These are phyloP conservation scores for Ceratocystis lukuohia DNA, from an alignment of 2,329 filamentous ascomycete species.

Conservation along the genomic window DNA sequence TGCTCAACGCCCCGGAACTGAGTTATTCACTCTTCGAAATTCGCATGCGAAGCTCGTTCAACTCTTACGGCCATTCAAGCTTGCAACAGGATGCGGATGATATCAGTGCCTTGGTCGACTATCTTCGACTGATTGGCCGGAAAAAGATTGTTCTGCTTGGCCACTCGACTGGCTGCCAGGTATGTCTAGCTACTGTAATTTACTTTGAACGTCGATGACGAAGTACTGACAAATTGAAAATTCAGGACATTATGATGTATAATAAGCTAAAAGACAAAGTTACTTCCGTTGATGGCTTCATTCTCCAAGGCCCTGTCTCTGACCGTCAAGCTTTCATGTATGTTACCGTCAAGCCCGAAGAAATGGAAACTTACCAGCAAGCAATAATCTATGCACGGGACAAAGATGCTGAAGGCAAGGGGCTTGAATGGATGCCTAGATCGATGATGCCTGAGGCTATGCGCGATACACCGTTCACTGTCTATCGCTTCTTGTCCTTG, in stretches of 20 bases:
- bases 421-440: slow-evolving; percentile 41
- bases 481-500: slow-evolving; percentile 40
- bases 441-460: slow-evolving; percentile 31
- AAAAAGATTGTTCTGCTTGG: slow-evolving; percentile 43
- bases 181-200: slow-evolving; percentile 22
- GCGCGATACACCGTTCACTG: slow-evolving; percentile 34
- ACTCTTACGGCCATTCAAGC: slow-evolving; percentile 37
- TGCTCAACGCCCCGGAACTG: slow-evolving; percentile 29
- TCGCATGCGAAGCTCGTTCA: slow-evolving; percentile 41
- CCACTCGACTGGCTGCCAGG: slow-evolving; percentile 46
- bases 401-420: slow-evolving; percentile 42
- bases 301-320: slow-evolving; percentile 68
- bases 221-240: background rate
- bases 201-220: background rate
- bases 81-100: slow-evolving; percentile 41
- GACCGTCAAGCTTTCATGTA: slow-evolving; percentile 53
- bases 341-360: slow-evolving; percentile 27
- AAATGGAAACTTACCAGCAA: slow-evolving; percentile 31
- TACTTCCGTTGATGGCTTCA: slow-evolving; percentile 55
- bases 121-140: slow-evolving; percentile 38
- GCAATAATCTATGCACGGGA: slow-evolving; percentile 37
- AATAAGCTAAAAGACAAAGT: slow-evolving; percentile 28
- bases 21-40: slow-evolving; percentile 44
- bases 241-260: slow-evolving; percentile 45
- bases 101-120: slow-evolving; percentile 39